Percentiles rank a stretch among this genome's conserved stretches.
These are phyloP conservation scores for Thalassiosira livingstoniorum DNA, from an alignment of 352 stramenopile species.

Conservation along the genomic window DNA sequence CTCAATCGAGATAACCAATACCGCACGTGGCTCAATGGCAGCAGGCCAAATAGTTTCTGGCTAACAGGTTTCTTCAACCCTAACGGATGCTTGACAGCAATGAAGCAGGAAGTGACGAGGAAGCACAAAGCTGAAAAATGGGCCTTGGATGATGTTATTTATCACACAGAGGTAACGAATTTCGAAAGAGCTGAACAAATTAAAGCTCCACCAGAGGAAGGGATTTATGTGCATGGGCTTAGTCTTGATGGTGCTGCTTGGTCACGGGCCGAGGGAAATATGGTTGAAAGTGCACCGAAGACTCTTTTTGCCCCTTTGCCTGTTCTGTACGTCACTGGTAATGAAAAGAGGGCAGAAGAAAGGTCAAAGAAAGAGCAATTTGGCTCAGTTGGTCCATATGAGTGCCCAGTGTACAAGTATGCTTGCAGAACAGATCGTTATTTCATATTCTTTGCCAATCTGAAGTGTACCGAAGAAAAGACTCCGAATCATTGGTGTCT, in stretches of 20 bases:
- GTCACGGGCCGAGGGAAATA: constrained; percentile 92
- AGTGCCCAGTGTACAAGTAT: constrained; percentile 98
- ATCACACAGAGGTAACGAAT: constrained; percentile 95
- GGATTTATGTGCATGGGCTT: constrained; percentile 97
- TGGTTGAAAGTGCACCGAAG: constrained; percentile 97
- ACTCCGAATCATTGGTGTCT: constrained; percentile 93
- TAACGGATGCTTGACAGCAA: constrained; percentile 97
- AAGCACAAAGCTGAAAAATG: constrained; percentile 74
- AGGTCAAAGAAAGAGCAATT: constrained; percentile 94
- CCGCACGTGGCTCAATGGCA: constrained; percentile 94
- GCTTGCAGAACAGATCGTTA: constrained; percentile 93
- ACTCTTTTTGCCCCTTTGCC: constrained; percentile 95
- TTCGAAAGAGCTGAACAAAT: constrained; percentile 93
- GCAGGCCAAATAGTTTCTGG: constrained; percentile 95
- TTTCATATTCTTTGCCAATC: constrained; percentile 96
- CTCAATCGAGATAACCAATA: constrained; percentile 96
- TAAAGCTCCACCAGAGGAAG: constrained; percentile 89
- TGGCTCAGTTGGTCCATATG: constrained; percentile 91
- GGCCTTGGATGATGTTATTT: constrained; percentile 97
- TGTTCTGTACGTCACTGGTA: constrained; percentile 95
- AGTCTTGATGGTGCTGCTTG: constrained; percentile 97
- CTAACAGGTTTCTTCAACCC: constrained; percentile 98
- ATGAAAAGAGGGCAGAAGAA: constrained; percentile 92
- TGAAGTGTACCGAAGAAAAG: constrained; percentile 85
- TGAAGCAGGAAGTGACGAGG: constrained; percentile 97